Evolutionary conservation across 192 early-diverging fungal species (phyloP).

Genomic region (Rhizophagus clarus): DNA sequence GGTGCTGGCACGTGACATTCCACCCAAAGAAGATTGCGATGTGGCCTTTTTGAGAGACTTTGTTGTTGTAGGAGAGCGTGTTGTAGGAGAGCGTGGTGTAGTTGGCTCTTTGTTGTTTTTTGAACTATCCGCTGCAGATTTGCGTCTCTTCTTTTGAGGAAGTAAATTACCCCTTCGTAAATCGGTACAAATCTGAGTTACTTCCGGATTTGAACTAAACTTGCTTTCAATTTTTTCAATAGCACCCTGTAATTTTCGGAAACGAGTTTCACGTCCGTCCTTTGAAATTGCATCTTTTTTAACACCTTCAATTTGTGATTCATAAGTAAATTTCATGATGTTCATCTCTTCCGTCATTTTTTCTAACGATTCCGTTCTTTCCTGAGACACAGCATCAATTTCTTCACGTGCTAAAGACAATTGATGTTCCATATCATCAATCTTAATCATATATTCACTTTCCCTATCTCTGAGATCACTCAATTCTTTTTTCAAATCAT

Average conservation of each 20-base stretch:
- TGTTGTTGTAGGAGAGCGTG: slow-evolving; percentile 19
- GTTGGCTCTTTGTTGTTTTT: background rate
- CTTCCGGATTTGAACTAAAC: background rate
- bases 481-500: slow-evolving; percentile 20
- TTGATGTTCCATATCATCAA: slow-evolving; percentile 25
- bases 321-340: slow-evolving; percentile 24
- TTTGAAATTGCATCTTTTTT: slow-evolving; percentile 15
- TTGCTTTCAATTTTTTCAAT: slow-evolving; percentile 14
- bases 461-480: slow-evolving; percentile 7
- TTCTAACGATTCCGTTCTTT: slow-evolving; percentile 13
- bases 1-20: background rate
- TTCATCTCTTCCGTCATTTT: slow-evolving; percentile 25
- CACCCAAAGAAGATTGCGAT: slow-evolving; percentile 20
- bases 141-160: slow-evolving; percentile 14
- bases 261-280: slow-evolving; percentile 15
- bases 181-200: slow-evolving; percentile 5
- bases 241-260: slow-evolving; percentile 1
- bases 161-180: slow-evolving; percentile 8
- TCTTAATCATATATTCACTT: slow-evolving; percentile 26
- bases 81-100: background rate
- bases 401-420: slow-evolving; percentile 2
- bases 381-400: background rate
- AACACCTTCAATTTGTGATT: slow-evolving; percentile 22
- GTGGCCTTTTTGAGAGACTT: slow-evolving; percentile 1
- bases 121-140: background rate